These are phyloP conservation scores for Komagataella kurtzmanii DNA, from an alignment of 805 yeast species.

Conservation along the genomic window DNA sequence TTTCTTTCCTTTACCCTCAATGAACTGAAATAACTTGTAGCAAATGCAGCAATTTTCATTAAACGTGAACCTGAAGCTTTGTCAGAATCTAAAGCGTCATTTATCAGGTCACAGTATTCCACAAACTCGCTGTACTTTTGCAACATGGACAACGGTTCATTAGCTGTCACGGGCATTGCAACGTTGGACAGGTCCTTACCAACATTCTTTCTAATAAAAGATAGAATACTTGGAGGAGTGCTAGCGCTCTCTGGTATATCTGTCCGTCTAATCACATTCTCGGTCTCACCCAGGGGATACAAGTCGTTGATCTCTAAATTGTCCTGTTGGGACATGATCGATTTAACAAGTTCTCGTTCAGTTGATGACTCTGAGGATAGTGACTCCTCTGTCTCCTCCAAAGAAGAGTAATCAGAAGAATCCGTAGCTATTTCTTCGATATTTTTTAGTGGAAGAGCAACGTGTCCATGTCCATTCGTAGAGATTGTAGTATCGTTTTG, in stretches of 20 bases:
- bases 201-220: slow-evolving; percentile 75
- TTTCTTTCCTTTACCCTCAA: slow-evolving; percentile 65
- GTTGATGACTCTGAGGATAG: neutral
- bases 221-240: slow-evolving; percentile 71
- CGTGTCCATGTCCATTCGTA: slow-evolving; percentile 5
- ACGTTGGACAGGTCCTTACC: slow-evolving; percentile 81
- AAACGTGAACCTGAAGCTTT: slow-evolving; percentile 43
- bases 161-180: slow-evolving; percentile 88
- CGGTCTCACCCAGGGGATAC: slow-evolving; percentile 54
- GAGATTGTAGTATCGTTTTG: slow-evolving; percentile 8
- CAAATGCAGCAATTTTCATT: slow-evolving; percentile 68
- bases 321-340: neutral
- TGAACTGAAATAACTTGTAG: slow-evolving; percentile 59
- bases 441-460: neutral
- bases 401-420: neutral
- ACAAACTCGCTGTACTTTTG: slow-evolving; percentile 70
- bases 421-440: neutral
- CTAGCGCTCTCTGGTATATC: slow-evolving; percentile 46
- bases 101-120: slow-evolving; percentile 62
- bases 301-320: slow-evolving; percentile 18
- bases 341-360: neutral
- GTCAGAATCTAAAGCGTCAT: slow-evolving; percentile 38
- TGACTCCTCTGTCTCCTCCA: neutral
- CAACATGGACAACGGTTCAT: slow-evolving; percentile 79
- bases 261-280: slow-evolving; percentile 34